Evolutionary conservation across 305 asterid genomes (phyloP).

Genomic region (Salvia sclarea): DNA sequence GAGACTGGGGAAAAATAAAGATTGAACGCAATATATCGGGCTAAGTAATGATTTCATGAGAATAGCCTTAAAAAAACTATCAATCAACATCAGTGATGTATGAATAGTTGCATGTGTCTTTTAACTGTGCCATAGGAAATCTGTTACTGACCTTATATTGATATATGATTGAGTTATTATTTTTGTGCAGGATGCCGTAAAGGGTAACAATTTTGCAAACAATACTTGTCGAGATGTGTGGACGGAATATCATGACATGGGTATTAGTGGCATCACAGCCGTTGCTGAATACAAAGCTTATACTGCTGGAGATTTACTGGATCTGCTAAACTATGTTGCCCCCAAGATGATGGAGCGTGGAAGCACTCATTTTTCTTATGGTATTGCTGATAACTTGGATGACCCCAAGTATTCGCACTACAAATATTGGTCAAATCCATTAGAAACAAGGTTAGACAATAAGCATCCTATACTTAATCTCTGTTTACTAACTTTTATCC

Average conservation of each 20-base stretch:
- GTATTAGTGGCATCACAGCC: conserved; percentile 72
- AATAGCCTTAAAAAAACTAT: background rate
- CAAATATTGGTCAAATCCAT: conserved; percentile 90
- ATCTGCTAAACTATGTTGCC: conserved; percentile 73
- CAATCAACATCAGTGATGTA: background rate
- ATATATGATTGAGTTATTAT: conserved; percentile 12
- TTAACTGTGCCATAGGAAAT: background rate
- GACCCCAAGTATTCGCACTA: conserved; percentile 75
- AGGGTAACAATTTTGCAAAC: conserved; percentile 67
- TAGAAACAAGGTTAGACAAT: conserved; percentile 73
- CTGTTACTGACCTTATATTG: background rate
- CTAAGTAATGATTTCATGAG: background rate
- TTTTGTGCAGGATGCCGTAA: conserved; percentile 71
- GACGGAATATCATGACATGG: conserved; percentile 95
- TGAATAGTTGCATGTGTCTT: background rate
- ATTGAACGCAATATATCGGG: background rate
- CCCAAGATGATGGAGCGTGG: conserved; percentile 93
- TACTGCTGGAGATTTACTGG: conserved; percentile 73
- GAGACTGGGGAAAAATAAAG: background rate
- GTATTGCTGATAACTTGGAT: conserved; percentile 85
- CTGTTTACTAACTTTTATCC: background rate
- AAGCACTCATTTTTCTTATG: conserved; percentile 80
- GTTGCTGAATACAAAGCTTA: conserved; percentile 77
- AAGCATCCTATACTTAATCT: conserved; percentile 15
- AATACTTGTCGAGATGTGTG: conserved; percentile 79